A percentile compares a stretch with the other conserved stretches of the same genome.
Evolutionary conservation across 768 basidiomycete species (phyloP).

Genomic region (Pisolithus tinctorius): DNA sequence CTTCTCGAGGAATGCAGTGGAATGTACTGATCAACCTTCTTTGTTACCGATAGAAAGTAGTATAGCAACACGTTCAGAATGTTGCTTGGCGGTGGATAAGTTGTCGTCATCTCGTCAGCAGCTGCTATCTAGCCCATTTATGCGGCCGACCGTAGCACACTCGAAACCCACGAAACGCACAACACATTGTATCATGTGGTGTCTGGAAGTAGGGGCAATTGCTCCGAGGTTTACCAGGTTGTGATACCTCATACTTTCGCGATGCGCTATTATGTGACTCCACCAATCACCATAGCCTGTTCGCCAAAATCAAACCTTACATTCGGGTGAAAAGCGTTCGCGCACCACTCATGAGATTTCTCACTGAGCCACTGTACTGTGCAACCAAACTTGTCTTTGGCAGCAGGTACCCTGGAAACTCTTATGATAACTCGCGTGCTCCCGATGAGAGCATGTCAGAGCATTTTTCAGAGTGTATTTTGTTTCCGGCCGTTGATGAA

Average conservation of each 20-base stretch:
- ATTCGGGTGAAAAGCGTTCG: too few relatives aligned
- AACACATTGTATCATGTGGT: constrained; percentile 7
- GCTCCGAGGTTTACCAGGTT: constrained; percentile 6
- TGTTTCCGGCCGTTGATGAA: too few relatives aligned
- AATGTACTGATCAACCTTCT: neutral
- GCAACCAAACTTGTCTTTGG: too few relatives aligned
- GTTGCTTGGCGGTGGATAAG: constrained; percentile 10
- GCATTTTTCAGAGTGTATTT: too few relatives aligned
- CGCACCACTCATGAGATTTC: too few relatives aligned
- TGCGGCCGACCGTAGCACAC: neutral
- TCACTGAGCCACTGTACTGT: too few relatives aligned
- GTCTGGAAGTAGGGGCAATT: neutral
- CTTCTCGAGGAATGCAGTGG: neutral
- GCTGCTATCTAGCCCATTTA: constrained; percentile 9
- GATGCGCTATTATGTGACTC: constrained; percentile 7
- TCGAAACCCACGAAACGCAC: constrained; percentile 6
- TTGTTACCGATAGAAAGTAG: constrained; percentile 4
- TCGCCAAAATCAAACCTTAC: too few relatives aligned
- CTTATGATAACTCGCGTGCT: too few relatives aligned
- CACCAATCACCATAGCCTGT: constrained; percentile 2
- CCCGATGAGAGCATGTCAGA: too few relatives aligned
- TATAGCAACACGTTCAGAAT: constrained; percentile 11
- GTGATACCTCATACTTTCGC: constrained; percentile 11
- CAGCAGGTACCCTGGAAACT: too few relatives aligned
- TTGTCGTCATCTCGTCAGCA: constrained; percentile 12